Percentiles rank a stretch among this genome's conserved stretches.
phyloP scores from a whole-genome alignment of 139 green algal genomes.

The Closterium sp. region DNA sequence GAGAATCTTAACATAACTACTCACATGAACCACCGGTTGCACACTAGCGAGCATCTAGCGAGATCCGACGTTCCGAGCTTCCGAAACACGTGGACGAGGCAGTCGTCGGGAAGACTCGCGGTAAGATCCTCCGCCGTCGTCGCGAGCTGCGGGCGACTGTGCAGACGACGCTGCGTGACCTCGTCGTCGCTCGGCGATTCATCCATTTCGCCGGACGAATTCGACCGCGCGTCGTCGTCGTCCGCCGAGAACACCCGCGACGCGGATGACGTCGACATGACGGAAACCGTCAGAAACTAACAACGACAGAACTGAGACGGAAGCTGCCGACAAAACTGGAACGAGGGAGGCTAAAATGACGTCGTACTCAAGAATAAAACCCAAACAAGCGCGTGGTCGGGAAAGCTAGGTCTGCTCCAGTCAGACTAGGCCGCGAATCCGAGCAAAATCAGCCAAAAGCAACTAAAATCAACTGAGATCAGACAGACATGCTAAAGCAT shows the following conservation, averaged over 20 bases:
- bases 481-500: too few relatives aligned
- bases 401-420: background rate
- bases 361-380: background rate
- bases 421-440: background rate
- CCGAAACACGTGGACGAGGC: conserved; percentile 21
- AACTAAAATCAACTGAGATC: background rate
- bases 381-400: background rate
- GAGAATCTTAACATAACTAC: background rate
- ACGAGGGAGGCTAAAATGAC: background rate
- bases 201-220: background rate
- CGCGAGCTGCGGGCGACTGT: background rate
- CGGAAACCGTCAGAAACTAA: background rate
- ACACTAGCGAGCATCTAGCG: conserved; percentile 24
- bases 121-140: conserved; percentile 21
- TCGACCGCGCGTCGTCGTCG: background rate
- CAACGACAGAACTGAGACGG: background rate
- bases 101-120: conserved; percentile 30
- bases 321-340: background rate
- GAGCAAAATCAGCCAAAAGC: background rate
- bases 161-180: background rate
- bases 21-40: conserved; percentile 25
- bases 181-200: background rate
- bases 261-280: background rate
- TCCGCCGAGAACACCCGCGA: background rate
- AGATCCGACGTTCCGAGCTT: conserved; percentile 18